Evolutionary conservation across 2,329 filamentous ascomycete genomes (phyloP).

Genomic region (Hypomyces rosellus): DNA sequence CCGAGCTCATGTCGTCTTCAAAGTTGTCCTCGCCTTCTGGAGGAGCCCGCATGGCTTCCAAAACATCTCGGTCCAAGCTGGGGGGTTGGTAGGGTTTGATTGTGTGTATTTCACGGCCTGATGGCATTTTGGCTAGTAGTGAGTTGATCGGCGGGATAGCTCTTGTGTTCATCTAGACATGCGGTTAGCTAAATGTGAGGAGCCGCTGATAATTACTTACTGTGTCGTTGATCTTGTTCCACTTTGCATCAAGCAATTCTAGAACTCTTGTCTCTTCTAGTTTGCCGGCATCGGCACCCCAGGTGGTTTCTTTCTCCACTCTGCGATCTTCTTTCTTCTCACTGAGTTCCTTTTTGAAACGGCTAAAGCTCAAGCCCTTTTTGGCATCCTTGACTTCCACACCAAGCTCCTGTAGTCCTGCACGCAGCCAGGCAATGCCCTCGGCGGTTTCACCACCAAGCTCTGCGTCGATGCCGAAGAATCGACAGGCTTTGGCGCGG

Average conservation of each 20-base stretch:
- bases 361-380: constrained; percentile 52
- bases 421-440: constrained; percentile 80
- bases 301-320: constrained; percentile 64
- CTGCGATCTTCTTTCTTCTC: constrained; percentile 75
- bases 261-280: constrained; percentile 80
- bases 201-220: constrained; percentile 42
- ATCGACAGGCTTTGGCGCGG: constrained; percentile 79
- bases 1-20: constrained; percentile 31
- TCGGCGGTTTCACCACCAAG: constrained; percentile 72
- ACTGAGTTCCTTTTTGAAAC: constrained; percentile 65
- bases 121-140: constrained; percentile 73
- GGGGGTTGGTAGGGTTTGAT: constrained; percentile 63
- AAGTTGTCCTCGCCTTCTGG: constrained; percentile 30
- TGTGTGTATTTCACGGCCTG: constrained; percentile 77
- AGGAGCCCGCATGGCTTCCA: constrained; percentile 53
- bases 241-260: constrained; percentile 81
- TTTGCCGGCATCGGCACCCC: constrained; percentile 79
- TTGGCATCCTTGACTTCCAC: constrained; percentile 47
- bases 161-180: constrained; percentile 68
- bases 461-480: constrained; percentile 87
- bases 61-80: constrained; percentile 53
- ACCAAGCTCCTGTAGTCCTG: constrained; percentile 69
- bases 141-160: constrained; percentile 64
- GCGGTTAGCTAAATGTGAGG: constrained; percentile 8
- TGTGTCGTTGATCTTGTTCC: constrained; percentile 89